Evolutionary conservation across 805 yeast genomes (phyloP).

Genomic region (Saturnispora silvae): DNA sequence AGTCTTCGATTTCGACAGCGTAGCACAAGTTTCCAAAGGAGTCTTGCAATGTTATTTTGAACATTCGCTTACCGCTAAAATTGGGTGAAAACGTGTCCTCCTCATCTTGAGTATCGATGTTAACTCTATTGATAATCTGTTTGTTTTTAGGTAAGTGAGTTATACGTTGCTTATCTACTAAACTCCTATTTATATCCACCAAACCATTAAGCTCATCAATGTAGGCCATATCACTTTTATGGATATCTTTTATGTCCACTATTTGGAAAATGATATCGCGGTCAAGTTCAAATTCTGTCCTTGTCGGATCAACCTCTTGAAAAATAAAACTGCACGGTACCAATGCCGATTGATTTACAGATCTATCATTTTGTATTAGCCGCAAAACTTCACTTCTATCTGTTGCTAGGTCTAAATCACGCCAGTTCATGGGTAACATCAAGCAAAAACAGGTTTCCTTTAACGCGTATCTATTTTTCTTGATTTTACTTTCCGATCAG

Average conservation of each 20-base stretch:
- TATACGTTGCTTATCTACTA: slow-evolving; percentile 43
- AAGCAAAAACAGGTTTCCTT: no score
- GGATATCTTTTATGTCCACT: slow-evolving; percentile 42
- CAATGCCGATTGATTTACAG: no score
- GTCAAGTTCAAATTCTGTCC: slow-evolving; percentile 1
- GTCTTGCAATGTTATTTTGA: slow-evolving; percentile 51
- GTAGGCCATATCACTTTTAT: slow-evolving; percentile 40
- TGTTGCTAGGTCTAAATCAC: no score
- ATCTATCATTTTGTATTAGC: no score
- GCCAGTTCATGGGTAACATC: no score
- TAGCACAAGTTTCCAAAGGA: slow-evolving; percentile 37
- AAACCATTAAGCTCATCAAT: slow-evolving; percentile 43
- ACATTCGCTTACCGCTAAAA: slow-evolving; percentile 20
- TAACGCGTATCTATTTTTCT: no score
- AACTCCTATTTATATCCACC: slow-evolving; percentile 48
- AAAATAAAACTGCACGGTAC: slow-evolving; percentile 8
- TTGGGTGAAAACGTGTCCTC: slow-evolving; percentile 6
- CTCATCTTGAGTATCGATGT: slow-evolving; percentile 32
- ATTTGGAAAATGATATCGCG: slow-evolving; percentile 38
- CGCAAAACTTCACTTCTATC: neutral
- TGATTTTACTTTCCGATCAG: no score
- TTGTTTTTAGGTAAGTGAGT: slow-evolving; percentile 9
- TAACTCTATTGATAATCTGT: slow-evolving; percentile 37
- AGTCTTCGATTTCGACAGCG: slow-evolving; percentile 47
- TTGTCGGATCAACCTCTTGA: slow-evolving; percentile 6